Evolutionary conservation across 2,329 filamentous ascomycete species (phyloP), one percentile per base, ranked within the genome.

Genomic region (Aureobasidium pullulans): DNA sequence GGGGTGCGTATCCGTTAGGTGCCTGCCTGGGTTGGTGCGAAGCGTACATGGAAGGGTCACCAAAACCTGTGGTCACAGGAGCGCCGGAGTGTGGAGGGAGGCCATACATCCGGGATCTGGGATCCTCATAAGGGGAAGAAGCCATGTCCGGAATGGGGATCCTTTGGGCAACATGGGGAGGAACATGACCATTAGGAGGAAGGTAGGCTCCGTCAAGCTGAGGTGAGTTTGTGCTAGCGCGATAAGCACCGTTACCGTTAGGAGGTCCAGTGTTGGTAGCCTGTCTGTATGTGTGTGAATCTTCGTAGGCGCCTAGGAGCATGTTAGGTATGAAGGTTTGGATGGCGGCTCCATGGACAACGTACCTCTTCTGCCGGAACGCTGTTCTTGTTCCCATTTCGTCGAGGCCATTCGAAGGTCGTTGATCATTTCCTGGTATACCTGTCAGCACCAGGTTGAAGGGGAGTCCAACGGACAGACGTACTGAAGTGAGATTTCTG

Each of bases 401-500:
- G 72, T 71, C 50, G 77, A 78, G 61, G 79, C 77, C 68, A 72
- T 66, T 64, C 74, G 75, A 67, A 80, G 66, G 65, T 80, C 77
- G 65, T 73, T 70, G 61, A 79, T 76, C 77, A 79, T 79, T 67
- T 76, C 74, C 77, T 76, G 32, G 37, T 37, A 31, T 10, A 4
- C 11, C 16, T 42, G 61, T 67, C 54, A 68, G 62, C 48, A 49
- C 23, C 23, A 39, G 32, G 31, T 44, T 28, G 15, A 31, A 10
- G 6, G 19, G 23, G 11, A 34, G 56, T 37, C 8, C 15, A 32
- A 28, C 11, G 19, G 34, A 23, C 29, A 46, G 36, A 69, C 76
- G 59, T 74, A 79, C 77, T 66, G 75, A 71, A 46, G 77, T 80
- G 58, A 80, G 69, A 49, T 76, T 79, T 43, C 77, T 75, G 67